Conservation (phyloP, 768 basidiomycete genomes). For the Leccinum fibrillosum region DNA sequence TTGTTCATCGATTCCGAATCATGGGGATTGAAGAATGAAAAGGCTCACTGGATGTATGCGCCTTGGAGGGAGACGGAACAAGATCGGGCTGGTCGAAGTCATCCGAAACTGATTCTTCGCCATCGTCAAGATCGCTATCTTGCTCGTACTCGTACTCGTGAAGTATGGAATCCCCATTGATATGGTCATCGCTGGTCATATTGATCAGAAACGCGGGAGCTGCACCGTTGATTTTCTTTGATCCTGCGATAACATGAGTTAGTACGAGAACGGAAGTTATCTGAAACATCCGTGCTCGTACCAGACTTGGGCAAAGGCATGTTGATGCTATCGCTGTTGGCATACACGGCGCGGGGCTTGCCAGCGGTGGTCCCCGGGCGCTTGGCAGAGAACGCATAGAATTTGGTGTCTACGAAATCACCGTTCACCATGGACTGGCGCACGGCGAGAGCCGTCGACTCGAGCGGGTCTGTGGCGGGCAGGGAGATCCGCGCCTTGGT, state of each 20-base stretch:
- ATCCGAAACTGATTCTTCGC: slow-evolving; percentile 3
- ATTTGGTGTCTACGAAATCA: slow-evolving; percentile 28
- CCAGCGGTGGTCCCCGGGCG: slow-evolving; percentile 9
- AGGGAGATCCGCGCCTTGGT: slow-evolving; percentile 16
- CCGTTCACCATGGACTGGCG: slow-evolving; percentile 24
- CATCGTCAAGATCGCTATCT: slow-evolving; percentile 31
- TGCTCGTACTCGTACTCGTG: slow-evolving; percentile 28
- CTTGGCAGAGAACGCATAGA: slow-evolving; percentile 26
- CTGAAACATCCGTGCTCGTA: slow-evolving; percentile 1
- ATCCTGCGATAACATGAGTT: slow-evolving; percentile 7
- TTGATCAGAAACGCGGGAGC: slow-evolving; percentile 18
- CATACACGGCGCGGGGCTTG: slow-evolving; percentile 25
- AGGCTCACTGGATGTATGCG: slow-evolving; percentile 7
- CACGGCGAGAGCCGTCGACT: slow-evolving; percentile 16
- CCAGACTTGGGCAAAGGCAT: slow-evolving; percentile 17
- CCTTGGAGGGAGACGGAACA: slow-evolving; percentile 3
- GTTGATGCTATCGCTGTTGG: slow-evolving; percentile 16
- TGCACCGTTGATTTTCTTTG: background rate
- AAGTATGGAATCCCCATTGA: slow-evolving; percentile 18
- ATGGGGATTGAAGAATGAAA: background rate
- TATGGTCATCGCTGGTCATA: slow-evolving; percentile 21
- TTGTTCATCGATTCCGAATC: background rate
- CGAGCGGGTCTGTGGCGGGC: slow-evolving; percentile 11
- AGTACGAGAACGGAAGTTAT: background rate
- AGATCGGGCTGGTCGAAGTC: too few species aligned